phyloP scores from a whole-genome alignment of 352 stramenopile genomes.

The Pythium aristosporum region DNA sequence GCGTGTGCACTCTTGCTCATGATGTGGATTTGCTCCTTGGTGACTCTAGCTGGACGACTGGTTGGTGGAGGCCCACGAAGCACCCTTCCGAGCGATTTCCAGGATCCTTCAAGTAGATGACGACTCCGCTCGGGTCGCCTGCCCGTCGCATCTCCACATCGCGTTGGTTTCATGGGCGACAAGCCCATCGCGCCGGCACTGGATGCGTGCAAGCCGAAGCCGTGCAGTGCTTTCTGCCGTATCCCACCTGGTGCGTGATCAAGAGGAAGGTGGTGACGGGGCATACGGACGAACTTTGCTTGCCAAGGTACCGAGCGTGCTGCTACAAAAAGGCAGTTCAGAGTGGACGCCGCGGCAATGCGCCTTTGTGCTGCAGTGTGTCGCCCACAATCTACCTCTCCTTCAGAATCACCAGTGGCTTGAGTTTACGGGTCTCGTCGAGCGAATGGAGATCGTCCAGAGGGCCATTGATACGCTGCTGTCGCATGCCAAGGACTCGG shows the following conservation, averaged over 20 bases:
- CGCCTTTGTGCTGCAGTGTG: conserved; percentile 1
- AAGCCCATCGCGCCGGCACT: conserved; percentile 1
- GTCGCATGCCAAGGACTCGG: not conserved
- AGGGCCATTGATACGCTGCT: conserved; percentile 26
- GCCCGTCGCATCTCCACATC: conserved; percentile 19
- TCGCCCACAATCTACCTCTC: not conserved
- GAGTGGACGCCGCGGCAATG: not conserved
- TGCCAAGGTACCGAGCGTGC: not conserved
- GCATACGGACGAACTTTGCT: not conserved
- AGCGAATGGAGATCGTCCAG: conserved; percentile 22
- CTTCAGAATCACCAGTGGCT: conserved; percentile 11
- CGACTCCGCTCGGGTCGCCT: not conserved
- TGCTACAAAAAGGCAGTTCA: not conserved
- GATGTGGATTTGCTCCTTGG: too few species aligned
- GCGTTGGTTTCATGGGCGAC: conserved; percentile 8
- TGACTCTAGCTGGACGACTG: conserved; percentile 17
- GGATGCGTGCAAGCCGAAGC: conserved; percentile 6
- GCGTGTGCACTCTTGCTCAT: not conserved
- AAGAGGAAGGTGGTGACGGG: not conserved
- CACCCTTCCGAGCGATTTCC: conserved; percentile 9
- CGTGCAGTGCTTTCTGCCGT: not conserved
- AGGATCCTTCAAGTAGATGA: not conserved
- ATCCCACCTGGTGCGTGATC: not conserved
- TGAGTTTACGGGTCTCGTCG: conserved; percentile 25
- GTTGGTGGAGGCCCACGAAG: conserved; percentile 16